A percentile compares a stretch with the other conserved stretches of the same genome.
Evolutionary conservation across 257 asterid species (phyloP).

Genomic region (Knoxia roxburghii): DNA sequence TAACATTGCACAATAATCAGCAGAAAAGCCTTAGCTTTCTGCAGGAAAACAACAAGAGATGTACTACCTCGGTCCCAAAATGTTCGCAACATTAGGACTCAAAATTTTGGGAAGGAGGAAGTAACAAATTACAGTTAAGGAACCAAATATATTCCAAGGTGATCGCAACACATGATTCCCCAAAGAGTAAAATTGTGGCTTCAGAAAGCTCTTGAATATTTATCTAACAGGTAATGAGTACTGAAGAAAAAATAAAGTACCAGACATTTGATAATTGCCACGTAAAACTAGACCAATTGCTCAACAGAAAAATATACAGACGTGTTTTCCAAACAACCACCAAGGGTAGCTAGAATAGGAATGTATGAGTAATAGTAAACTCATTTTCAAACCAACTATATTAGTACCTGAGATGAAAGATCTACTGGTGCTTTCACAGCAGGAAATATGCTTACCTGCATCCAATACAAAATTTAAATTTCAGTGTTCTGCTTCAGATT

Average conservation of each 20-base stretch:
- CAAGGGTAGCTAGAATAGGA: background rate
- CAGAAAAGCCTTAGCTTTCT: slow-evolving; percentile 6
- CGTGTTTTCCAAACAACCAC: background rate
- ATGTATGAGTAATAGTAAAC: background rate
- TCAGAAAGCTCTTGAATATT: background rate
- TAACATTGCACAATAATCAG: background rate
- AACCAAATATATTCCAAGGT: background rate
- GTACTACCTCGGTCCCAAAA: too few relatives aligned
- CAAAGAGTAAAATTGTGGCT: background rate
- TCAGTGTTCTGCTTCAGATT: background rate
- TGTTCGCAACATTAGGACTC: too few relatives aligned
- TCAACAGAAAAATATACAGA: background rate
- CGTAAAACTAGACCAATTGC: background rate
- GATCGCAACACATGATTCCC: background rate
- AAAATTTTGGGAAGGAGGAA: too few relatives aligned
- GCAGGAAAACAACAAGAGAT: background rate
- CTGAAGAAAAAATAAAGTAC: background rate
- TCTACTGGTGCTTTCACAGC: slow-evolving; percentile 88
- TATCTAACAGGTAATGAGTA: background rate
- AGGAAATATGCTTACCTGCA: slow-evolving; percentile 87
- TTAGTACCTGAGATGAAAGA: slow-evolving; percentile 72
- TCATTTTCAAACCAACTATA: background rate
- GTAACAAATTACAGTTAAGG: background rate
- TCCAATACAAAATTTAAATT: background rate
- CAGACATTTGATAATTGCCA: background rate